A percentile compares a stretch with the other conserved stretches of the same genome.
phyloP scores from a whole-genome alignment of 2,329 filamentous ascomycete genomes.

The Westerdykella ornata region DNA sequence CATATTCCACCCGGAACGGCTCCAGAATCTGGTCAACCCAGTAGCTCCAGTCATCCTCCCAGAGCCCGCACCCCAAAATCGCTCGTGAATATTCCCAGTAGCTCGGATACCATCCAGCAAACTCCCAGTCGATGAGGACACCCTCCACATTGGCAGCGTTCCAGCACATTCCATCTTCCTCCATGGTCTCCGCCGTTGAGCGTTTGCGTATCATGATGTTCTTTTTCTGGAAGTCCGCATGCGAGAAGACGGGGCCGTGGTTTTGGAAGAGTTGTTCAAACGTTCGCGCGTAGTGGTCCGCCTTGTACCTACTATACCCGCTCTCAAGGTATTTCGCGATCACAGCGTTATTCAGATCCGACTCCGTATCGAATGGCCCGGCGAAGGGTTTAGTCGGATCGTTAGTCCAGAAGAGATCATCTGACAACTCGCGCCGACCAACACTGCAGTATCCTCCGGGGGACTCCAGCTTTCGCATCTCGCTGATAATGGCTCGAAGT shows the following conservation, averaged over 20 bases:
- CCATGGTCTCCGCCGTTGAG: conserved; percentile 4
- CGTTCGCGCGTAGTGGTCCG: background rate
- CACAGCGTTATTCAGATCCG: background rate
- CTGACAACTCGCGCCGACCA: conserved; percentile 8
- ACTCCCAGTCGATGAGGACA: conserved; percentile 40
- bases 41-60: conserved; percentile 32
- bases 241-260: background rate
- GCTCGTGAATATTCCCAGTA: conserved; percentile 41
- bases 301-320: background rate
- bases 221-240: conserved; percentile 4
- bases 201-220: conserved; percentile 10
- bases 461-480: conserved; percentile 11
- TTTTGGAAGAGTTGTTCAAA: background rate
- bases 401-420: conserved; percentile 5
- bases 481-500: conserved; percentile 5
- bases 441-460: conserved; percentile 13
- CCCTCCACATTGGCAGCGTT: conserved; percentile 14
- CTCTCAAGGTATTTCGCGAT: background rate
- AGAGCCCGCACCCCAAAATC: conserved; percentile 27
- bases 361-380: conserved; percentile 8
- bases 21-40: conserved; percentile 29
- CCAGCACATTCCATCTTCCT: conserved; percentile 5
- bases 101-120: conserved; percentile 35
- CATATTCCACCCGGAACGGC: conserved; percentile 27
- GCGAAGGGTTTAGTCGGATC: conserved; percentile 7